Conservation (phyloP, 2,329 filamentous ascomycete genomes). For the Diaporthe citriasiana region DNA sequence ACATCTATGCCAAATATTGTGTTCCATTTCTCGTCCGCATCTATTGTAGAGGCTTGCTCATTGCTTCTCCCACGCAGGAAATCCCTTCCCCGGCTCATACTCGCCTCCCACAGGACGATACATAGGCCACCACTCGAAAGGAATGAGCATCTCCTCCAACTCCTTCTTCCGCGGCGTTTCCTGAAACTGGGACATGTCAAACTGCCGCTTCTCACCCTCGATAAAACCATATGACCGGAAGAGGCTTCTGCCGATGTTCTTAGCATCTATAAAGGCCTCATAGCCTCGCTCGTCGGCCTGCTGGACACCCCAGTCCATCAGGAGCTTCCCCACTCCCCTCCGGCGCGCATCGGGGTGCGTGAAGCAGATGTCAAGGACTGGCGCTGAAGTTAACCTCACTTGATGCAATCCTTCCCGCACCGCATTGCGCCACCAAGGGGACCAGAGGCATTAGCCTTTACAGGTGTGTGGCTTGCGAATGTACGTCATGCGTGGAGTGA, state of each 20-base stretch:
- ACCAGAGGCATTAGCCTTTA: background rate
- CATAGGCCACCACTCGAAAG: slow-evolving; percentile 37
- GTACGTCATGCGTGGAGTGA: slow-evolving; percentile 26
- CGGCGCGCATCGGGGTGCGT: slow-evolving; percentile 29
- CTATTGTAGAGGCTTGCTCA: background rate
- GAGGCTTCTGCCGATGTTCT: slow-evolving; percentile 13
- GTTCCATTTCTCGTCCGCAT: background rate
- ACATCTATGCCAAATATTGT: background rate
- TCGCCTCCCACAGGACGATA: slow-evolving; percentile 20
- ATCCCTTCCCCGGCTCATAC: slow-evolving; percentile 27
- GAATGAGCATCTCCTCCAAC: slow-evolving; percentile 17
- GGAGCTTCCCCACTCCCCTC: slow-evolving; percentile 11
- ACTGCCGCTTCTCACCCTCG: slow-evolving; percentile 17
- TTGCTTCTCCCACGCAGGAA: slow-evolving; percentile 26
- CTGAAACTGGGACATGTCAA: slow-evolving; percentile 33
- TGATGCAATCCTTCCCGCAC: background rate
- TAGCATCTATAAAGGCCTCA: slow-evolving; percentile 22
- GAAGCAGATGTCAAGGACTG: slow-evolving; percentile 36
- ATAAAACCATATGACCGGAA: slow-evolving; percentile 15
- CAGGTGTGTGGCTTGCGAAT: slow-evolving; percentile 34
- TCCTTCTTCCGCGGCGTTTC: slow-evolving; percentile 30
- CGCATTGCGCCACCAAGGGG: background rate
- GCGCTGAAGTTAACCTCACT: background rate
- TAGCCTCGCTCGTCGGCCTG: slow-evolving; percentile 34
- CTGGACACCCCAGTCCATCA: slow-evolving; percentile 31